These are phyloP conservation scores for Alternaria triticimaculans DNA, from an alignment of 2,329 filamentous ascomycete species.

Conservation along the genomic window DNA sequence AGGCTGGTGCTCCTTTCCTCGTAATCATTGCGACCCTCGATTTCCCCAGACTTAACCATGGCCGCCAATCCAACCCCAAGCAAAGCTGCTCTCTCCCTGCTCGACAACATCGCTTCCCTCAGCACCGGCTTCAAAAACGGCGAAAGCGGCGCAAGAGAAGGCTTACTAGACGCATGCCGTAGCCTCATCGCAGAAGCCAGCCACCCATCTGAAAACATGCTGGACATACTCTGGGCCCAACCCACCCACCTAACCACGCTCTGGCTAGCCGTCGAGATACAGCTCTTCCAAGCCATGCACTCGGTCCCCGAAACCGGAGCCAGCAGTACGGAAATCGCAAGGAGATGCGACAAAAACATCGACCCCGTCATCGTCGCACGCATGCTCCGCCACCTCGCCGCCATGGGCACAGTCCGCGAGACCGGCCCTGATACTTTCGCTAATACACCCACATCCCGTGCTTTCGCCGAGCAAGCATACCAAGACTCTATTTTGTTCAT, in stretches of 20 bases:
- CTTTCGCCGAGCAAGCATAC: conserved; percentile 25
- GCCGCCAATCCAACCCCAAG: background rate
- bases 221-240: conserved; percentile 32
- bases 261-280: conserved; percentile 29
- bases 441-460: conserved; percentile 20
- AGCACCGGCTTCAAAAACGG: conserved; percentile 26
- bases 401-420: conserved; percentile 30
- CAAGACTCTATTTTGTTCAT: conserved; percentile 32
- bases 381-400: conserved; percentile 38
- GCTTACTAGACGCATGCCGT: conserved; percentile 25
- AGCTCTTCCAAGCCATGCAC: conserved; percentile 31
- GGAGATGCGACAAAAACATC: no score
- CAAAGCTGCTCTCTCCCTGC: conserved; percentile 22
- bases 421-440: conserved; percentile 25
- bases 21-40: background rate
- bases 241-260: conserved; percentile 27
- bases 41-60: background rate
- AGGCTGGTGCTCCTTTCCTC: background rate
- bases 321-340: no score
- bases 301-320: conserved; percentile 14
- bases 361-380: conserved; percentile 31
- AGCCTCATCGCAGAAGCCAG: conserved; percentile 33
- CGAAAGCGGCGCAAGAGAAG: conserved; percentile 23
- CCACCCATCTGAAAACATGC: conserved; percentile 31
- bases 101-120: conserved; percentile 26